Percentiles rank a stretch among this genome's conserved stretches.
Evolutionary conservation across 768 basidiomycete genomes (phyloP).

Genomic region (Xanthoconium purpureum): DNA sequence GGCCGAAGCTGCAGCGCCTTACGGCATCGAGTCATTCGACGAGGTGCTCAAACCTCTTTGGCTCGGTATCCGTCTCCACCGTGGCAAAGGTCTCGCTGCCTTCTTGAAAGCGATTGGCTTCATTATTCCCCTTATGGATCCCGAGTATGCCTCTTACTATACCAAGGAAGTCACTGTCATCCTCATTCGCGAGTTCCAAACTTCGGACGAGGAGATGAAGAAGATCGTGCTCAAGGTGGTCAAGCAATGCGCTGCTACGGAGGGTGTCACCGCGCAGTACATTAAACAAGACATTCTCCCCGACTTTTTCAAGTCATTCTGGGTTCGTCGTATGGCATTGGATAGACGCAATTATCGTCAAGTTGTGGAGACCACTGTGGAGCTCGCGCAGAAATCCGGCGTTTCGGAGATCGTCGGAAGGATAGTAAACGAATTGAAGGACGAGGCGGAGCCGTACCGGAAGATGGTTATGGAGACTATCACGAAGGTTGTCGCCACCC

Average conservation of each 20-base stretch:
- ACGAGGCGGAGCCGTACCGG: slow-evolving; percentile 71
- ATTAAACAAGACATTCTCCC: slow-evolving; percentile 98
- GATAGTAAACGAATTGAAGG: slow-evolving; percentile 63
- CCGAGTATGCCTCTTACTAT: slow-evolving; percentile 98
- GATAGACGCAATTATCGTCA: slow-evolving; percentile 95
- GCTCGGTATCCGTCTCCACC: slow-evolving; percentile 75
- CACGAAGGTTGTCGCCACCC: slow-evolving; percentile 88
- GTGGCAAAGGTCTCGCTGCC: slow-evolving; percentile 74
- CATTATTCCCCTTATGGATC: slow-evolving; percentile 99
- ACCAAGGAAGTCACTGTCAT: slow-evolving; percentile 97
- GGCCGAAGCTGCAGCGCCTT: slow-evolving; percentile 95
- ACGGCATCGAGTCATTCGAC: slow-evolving; percentile 99
- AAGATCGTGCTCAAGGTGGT: slow-evolving; percentile 99
- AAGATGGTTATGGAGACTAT: slow-evolving; percentile 99
- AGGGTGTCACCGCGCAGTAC: slow-evolving; percentile 93
- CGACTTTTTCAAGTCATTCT: slow-evolving; percentile 99
- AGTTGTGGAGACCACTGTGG: slow-evolving; percentile 98
- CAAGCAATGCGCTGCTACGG: slow-evolving; percentile 97
- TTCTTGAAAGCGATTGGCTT: slow-evolving; percentile 94
- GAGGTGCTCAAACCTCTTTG: slow-evolving; percentile 83
- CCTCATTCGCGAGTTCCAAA: slow-evolving; percentile 97
- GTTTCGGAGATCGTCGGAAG: slow-evolving; percentile 93
- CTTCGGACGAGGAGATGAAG: slow-evolving; percentile 99
- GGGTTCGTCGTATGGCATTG: slow-evolving; percentile 97
- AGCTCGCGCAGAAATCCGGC: slow-evolving; percentile 95